phyloP scores from a whole-genome alignment of 2,329 filamentous ascomycete species.

The Calonectria multiphialidica region DNA sequence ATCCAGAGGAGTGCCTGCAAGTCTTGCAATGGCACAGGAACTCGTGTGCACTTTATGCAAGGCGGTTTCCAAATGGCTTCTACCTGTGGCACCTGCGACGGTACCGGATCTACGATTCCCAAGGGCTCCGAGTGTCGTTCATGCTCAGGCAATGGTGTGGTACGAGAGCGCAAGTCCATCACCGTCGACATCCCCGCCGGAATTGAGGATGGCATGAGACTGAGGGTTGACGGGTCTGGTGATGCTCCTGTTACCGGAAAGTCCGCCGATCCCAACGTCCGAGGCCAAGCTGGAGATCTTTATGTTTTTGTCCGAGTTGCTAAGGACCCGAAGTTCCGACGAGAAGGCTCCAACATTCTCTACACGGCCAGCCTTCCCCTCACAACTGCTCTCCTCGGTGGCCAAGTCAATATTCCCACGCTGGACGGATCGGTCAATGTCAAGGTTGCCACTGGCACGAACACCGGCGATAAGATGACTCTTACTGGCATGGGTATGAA shows the following conservation, averaged over 20 bases:
- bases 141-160: slow-evolving; percentile 86
- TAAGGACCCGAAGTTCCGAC: slow-evolving; percentile 90
- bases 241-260: slow-evolving; percentile 86
- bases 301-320: slow-evolving; percentile 92
- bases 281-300: slow-evolving; percentile 84
- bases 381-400: slow-evolving; percentile 92
- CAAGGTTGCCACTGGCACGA: slow-evolving; percentile 91
- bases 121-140: slow-evolving; percentile 83
- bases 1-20: slow-evolving; percentile 80
- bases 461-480: slow-evolving; percentile 91
- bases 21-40: slow-evolving; percentile 87
- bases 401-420: slow-evolving; percentile 90
- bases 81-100: slow-evolving; percentile 85
- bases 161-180: slow-evolving; percentile 85
- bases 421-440: slow-evolving; percentile 92
- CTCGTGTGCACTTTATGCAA: slow-evolving; percentile 87
- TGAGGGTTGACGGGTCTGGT: slow-evolving; percentile 87
- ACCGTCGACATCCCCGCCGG: slow-evolving; percentile 93
- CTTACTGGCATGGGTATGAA: slow-evolving; percentile 95
- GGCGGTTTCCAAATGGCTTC: slow-evolving; percentile 97
- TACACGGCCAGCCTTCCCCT: slow-evolving; percentile 93
- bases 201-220: slow-evolving; percentile 95
- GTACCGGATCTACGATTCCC: slow-evolving; percentile 81
- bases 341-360: slow-evolving; percentile 88
- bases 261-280: slow-evolving; percentile 70